Conservation (phyloP, 495 filamentous ascomycete genomes). For the Gamarada debralockiae region DNA sequence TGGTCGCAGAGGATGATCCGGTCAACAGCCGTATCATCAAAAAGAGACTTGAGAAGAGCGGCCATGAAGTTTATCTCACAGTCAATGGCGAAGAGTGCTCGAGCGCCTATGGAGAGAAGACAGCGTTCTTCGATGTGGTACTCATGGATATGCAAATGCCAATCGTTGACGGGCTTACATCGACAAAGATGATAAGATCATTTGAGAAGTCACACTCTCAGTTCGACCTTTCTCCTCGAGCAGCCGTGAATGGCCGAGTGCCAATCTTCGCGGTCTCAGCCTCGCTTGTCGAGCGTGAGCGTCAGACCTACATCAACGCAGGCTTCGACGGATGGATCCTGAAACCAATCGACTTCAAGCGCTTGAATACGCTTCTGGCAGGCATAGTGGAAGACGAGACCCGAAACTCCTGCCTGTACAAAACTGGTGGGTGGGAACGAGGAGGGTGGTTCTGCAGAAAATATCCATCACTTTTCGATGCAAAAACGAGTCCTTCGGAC, state of each 20-base stretch:
- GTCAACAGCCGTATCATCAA: slow-evolving; percentile 85
- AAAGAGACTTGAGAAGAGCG: slow-evolving; percentile 78
- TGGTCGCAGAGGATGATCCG: slow-evolving; percentile 91
- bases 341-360: slow-evolving; percentile 71
- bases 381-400: slow-evolving; percentile 50
- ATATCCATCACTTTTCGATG: too few species aligned
- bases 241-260: slow-evolving; percentile 49
- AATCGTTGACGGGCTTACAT: slow-evolving; percentile 82
- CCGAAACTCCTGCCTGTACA: slow-evolving; percentile 49
- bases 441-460: slow-evolving; percentile 64
- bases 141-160: slow-evolving; percentile 99
- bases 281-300: slow-evolving; percentile 70
- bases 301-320: slow-evolving; percentile 65
- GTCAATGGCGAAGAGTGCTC: slow-evolving; percentile 89
- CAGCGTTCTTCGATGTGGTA: slow-evolving; percentile 69
- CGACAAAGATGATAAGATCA: slow-evolving; percentile 77
- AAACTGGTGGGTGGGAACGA: slow-evolving; percentile 62
- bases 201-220: slow-evolving; percentile 50
- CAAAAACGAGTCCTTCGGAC: too few species aligned
- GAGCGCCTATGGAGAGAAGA: slow-evolving; percentile 56
- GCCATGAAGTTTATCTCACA: slow-evolving; percentile 69
- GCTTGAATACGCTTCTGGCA: slow-evolving; percentile 54
- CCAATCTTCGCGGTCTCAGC: slow-evolving; percentile 92
- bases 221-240: slow-evolving; percentile 42
- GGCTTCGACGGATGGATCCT: slow-evolving; percentile 92